Conservation (phyloP, 345 rosid species). For the Heritiera fomes region DNA sequence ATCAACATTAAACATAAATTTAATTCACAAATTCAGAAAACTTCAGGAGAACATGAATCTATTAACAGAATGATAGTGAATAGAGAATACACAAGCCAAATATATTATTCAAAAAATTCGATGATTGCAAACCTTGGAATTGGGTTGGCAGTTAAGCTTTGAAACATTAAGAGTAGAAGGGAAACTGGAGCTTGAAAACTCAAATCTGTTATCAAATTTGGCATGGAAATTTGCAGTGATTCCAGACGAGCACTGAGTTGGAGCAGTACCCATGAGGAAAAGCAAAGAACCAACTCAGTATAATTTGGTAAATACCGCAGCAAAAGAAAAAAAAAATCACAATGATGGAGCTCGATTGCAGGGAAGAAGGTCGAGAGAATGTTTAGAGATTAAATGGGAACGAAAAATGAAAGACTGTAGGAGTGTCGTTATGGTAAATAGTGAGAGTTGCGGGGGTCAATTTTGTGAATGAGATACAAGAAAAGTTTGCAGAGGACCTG, state of each 20-base stretch:
- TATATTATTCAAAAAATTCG: not conserved
- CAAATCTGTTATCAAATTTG: conserved; percentile 35
- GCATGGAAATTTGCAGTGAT: conserved; percentile 37
- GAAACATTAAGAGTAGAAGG: conserved; percentile 35
- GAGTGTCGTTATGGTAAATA: not conserved
- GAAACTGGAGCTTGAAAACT: conserved; percentile 33
- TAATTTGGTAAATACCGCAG: not conserved
- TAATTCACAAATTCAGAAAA: not conserved
- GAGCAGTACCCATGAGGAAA: conserved; percentile 54
- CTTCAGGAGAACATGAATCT: not conserved
- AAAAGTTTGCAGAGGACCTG: not conserved
- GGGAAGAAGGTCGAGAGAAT: not conserved
- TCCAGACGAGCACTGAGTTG: conserved; percentile 48
- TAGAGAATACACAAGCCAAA: too few species aligned
- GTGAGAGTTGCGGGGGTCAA: not conserved
- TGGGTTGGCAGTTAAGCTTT: conserved; percentile 30
- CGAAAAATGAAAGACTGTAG: too few species aligned
- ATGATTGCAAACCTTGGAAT: conserved; percentile 44
- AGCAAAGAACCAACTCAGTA: conserved; percentile 25
- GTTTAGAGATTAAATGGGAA: not conserved
- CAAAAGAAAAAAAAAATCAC: not conserved
- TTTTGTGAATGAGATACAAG: not conserved
- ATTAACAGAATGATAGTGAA: not conserved
- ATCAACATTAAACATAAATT: not conserved
- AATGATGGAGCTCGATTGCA: not conserved